Evolutionary conservation across 129 eudicot species (phyloP).

Genomic region (Artemisia annua): DNA sequence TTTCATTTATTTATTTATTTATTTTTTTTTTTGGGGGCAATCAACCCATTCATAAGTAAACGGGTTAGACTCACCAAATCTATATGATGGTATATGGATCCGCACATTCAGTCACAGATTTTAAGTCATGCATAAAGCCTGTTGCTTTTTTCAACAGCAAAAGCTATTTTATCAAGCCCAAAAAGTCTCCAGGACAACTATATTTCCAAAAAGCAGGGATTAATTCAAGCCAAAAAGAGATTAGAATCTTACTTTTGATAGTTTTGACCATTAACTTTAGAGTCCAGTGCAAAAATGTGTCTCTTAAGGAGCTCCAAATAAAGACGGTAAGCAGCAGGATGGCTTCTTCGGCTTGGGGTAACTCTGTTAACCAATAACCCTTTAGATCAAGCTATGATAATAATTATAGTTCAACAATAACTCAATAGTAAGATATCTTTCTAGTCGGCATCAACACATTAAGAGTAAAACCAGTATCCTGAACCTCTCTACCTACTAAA

Average conservation of each 20-base stretch:
- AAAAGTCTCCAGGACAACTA: background rate
- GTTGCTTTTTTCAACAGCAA: background rate
- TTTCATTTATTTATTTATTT: no score
- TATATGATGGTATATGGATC: no score
- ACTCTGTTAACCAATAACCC: conserved; percentile 46
- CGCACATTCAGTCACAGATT: no score
- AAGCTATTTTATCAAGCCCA: background rate
- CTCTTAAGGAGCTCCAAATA: conserved; percentile 85
- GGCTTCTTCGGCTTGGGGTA: conserved; percentile 64
- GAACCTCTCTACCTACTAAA: conserved; percentile 9
- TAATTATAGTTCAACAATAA: background rate
- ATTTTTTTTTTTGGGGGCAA: no score
- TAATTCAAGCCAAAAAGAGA: background rate
- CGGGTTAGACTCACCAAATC: no score
- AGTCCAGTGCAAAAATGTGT: conserved; percentile 63
- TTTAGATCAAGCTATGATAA: background rate
- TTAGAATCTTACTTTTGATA: conserved; percentile 57
- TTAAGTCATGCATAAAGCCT: no score
- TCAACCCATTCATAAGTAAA: no score
- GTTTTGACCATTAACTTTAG: conserved; percentile 59
- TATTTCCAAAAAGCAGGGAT: background rate
- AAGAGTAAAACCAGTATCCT: conserved; percentile 1
- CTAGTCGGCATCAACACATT: conserved; percentile 5
- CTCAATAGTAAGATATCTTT: no score
- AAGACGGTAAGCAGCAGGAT: conserved; percentile 87